Evolutionary conservation across 192 early-diverging fungal species (phyloP).

Genomic region (Globomyces pollinis-pini): DNA sequence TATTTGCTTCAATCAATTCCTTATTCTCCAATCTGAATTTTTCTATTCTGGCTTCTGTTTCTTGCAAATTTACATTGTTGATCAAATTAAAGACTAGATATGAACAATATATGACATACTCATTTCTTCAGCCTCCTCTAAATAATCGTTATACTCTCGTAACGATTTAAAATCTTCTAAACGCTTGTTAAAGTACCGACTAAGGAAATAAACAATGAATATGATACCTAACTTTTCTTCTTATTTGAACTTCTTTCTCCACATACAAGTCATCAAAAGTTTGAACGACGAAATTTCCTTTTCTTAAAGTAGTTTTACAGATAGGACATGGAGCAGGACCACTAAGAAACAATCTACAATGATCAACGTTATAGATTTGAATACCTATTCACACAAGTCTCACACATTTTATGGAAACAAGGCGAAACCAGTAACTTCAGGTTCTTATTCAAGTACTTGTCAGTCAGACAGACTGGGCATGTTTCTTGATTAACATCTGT

Average conservation of each 20-base stretch:
- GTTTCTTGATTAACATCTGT: conserved; percentile 15
- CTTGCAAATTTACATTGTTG: conserved; percentile 77
- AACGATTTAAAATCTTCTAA: conserved; percentile 74
- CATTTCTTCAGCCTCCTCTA: conserved; percentile 84
- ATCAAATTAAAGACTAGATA: conserved; percentile 78
- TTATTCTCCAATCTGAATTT: conserved; percentile 71
- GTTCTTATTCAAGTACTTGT: conserved; percentile 75
- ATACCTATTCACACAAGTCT: conserved; percentile 82
- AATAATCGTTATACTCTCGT: conserved; percentile 78
- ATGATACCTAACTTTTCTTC: conserved; percentile 65
- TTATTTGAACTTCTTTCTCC: conserved; percentile 85
- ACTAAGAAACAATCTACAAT: conserved; percentile 66
- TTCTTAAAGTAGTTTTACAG: conserved; percentile 72
- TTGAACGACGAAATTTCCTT: conserved; percentile 75
- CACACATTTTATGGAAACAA: conserved; percentile 95
- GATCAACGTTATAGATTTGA: too few species aligned
- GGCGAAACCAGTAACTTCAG: conserved; percentile 86
- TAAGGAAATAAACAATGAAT: too few species aligned
- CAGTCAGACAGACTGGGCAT: conserved; percentile 68
- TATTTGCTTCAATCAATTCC: conserved; percentile 66
- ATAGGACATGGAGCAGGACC: conserved; percentile 76
- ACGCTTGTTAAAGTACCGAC: conserved; percentile 79
- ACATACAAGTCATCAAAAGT: conserved; percentile 92
- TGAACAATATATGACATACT: too few species aligned
- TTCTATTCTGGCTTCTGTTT: conserved; percentile 69